Base-by-base conservation (phyloP, 73 alveolate genomes). In the Paramecium primaurelia region DNA sequence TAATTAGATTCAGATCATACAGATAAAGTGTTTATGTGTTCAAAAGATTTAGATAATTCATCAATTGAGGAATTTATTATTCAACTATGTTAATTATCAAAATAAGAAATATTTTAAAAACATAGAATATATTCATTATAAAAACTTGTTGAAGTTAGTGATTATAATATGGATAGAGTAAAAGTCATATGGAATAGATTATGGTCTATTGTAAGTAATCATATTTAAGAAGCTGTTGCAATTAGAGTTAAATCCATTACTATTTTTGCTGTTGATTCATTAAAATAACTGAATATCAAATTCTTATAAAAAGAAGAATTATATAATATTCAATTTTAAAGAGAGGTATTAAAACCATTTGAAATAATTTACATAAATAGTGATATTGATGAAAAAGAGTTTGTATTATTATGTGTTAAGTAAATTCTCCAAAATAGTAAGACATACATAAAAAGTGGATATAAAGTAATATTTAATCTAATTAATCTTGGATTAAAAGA, bases 341-440 rank as follows among this genome's bases (percentile, higher is more conserved):
- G 95, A 83, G 97, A 95, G 40, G 96, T 97, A 91, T 92, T 97
- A 25, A 93, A 95, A 60, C 99, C 99, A 12, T 97, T 97, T 86
- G 97, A 94, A 71, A 32, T 54, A 6, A 89, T 89, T 14, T 89
- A 30, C 34, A 12, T 20, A 0, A 32, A 59, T 40, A 45, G 77
- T 25, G 91, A 80, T 22, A 9, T 4, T 2, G 91, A 80, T 10
- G 84, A 71, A 25, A 89, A 89, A 71, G 94, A 89, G 18, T 89
- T 89, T 45, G 77, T 89, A 25, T 47, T 89, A 0, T 40, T 32
- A 20, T 89, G 94, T 40, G 49, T 89, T 12, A 89, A 89, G 12
- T 71, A 38, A 47, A 45, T 89, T 37, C 92, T 64, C 28, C 47
- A 58, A 89, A 69, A 73, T 71, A 77, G 18, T 71, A 71, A 68